phyloP scores from a whole-genome alignment of 805 yeast genomes.

The Lipomyces yamanashiensis region DNA sequence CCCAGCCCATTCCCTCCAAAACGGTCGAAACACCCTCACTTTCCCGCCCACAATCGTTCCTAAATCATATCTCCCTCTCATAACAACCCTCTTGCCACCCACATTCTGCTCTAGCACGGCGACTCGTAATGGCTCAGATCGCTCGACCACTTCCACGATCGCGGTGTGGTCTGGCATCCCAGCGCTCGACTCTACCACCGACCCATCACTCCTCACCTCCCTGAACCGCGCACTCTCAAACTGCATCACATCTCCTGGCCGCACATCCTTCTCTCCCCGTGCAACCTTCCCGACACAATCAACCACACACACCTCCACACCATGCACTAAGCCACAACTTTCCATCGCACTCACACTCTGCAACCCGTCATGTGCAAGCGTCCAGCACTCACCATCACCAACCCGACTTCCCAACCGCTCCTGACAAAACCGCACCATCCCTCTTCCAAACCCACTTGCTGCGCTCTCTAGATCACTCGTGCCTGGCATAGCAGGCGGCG shows the following conservation, averaged over 20 bases:
- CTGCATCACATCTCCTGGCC: slow-evolving; percentile 48
- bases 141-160: slow-evolving; percentile 41
- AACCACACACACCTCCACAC: slow-evolving; percentile 17
- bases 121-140: slow-evolving; percentile 8
- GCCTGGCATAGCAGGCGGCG: slow-evolving; percentile 49
- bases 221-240: slow-evolving; percentile 42
- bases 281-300: slow-evolving; percentile 27
- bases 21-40: slow-evolving; percentile 44
- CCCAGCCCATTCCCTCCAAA: slow-evolving; percentile 45
- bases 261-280: slow-evolving; percentile 23
- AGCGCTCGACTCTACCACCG: slow-evolving; percentile 22
- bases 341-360: slow-evolving; percentile 35
- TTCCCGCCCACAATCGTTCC: slow-evolving; percentile 41
- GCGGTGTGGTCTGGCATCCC: slow-evolving; percentile 49
- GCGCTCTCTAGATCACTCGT: slow-evolving; percentile 42
- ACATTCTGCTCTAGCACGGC: slow-evolving; percentile 44
- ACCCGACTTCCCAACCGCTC: slow-evolving; percentile 43
- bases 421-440: slow-evolving; percentile 46
- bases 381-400: slow-evolving; percentile 51
- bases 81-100: slow-evolving; percentile 43
- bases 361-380: slow-evolving; percentile 47
- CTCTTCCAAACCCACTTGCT: slow-evolving; percentile 42
- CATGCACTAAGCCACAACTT: slow-evolving; percentile 27
- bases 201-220: slow-evolving; percentile 30
- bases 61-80: slow-evolving; percentile 42